Evolutionary conservation across 768 basidiomycete genomes (phyloP), one percentile per base, ranked within the genome.

Genomic region (Kwoniella dejecticola): DNA sequence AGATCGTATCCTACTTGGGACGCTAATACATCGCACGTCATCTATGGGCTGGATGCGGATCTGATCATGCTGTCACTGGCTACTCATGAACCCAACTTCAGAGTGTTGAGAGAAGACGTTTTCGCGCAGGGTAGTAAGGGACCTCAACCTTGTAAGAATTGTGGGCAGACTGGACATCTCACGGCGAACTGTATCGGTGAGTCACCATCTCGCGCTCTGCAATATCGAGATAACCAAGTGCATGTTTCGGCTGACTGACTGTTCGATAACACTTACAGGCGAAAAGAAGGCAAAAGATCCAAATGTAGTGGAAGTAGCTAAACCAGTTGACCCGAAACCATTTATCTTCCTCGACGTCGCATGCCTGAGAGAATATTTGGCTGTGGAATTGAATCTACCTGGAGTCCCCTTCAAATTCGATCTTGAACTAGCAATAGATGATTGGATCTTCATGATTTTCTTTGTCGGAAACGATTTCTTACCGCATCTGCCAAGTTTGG

Each of bases 341-440:
- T 99, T 96, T 84, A 97, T 99, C 81, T 98, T 96, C 85, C 90
- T 99, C 79, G 95, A 98, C 83, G 90, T 99, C 80, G 83, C 89
- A 63, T 85, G 90, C 69, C 82, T 99, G 69, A 89, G 96, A 81
- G 96, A 99, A 82, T 99, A 99, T 82, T 88, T 99, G 70, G 91
- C 95, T 81, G 87, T 90, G 77, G 96, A 98, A 79, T 88, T 99
- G 67, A 87, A 91, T 80, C 84, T 95, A 30, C 82, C 88, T n/a
- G 81, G 85, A 62, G 79, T 84, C 17, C 82, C 87, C 1, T 93
- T 96, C 81, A 86, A 88, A 30, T 97, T 95, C 84, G 86, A 89
- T 72, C 83, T 97, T 79, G 96, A 99, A 80, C 88, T 89, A 80
- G 93, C 96, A 36, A 90, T 99, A 80, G 96, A 99, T 84, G 96